Evolutionary conservation across 495 filamentous ascomycete genomes (phyloP).

Genomic region (Chaetomium fimeti): DNA sequence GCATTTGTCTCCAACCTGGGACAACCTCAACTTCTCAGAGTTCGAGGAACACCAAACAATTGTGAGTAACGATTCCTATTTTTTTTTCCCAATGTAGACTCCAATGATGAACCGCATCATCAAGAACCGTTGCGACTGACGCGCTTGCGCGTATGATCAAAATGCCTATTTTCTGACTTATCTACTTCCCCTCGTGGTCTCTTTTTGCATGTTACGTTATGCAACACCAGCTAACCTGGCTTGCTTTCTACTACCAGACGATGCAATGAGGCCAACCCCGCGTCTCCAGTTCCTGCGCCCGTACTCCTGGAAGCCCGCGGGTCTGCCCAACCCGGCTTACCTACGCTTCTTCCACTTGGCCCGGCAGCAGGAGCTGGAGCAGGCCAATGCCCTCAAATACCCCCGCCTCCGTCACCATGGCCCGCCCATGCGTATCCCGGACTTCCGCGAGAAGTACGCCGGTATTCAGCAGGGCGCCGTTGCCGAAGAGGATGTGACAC

Average conservation of each 20-base stretch:
- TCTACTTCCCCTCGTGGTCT: not conserved
- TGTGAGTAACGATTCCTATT: conserved; percentile 26
- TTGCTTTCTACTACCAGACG: conserved; percentile 10
- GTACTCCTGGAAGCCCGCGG: conserved; percentile 42
- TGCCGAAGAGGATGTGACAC: conserved; percentile 42
- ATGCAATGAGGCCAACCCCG: conserved; percentile 42
- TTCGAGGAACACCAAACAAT: conserved; percentile 21
- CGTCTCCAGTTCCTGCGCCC: conserved; percentile 55
- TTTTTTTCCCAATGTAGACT: not conserved
- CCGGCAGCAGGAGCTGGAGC: conserved; percentile 33
- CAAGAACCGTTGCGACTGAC: conserved; percentile 98
- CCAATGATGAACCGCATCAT: conserved; percentile 47
- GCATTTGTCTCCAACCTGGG: not conserved
- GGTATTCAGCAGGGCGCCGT: conserved; percentile 29
- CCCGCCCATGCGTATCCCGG: conserved; percentile 37
- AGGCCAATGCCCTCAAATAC: conserved; percentile 42
- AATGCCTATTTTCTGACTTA: conserved; percentile 50
- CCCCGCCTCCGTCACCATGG: conserved; percentile 38
- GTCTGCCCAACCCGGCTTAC: conserved; percentile 35
- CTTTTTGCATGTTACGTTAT: not conserved
- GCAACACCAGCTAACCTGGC: not conserved
- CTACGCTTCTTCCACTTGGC: conserved; percentile 47
- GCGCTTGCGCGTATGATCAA: conserved; percentile 62
- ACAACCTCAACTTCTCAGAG: conserved; percentile 3
- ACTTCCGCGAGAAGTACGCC: conserved; percentile 41